Conservation (phyloP, 2,329 filamentous ascomycete species). For the Trichophyton mentagrophytes region DNA sequence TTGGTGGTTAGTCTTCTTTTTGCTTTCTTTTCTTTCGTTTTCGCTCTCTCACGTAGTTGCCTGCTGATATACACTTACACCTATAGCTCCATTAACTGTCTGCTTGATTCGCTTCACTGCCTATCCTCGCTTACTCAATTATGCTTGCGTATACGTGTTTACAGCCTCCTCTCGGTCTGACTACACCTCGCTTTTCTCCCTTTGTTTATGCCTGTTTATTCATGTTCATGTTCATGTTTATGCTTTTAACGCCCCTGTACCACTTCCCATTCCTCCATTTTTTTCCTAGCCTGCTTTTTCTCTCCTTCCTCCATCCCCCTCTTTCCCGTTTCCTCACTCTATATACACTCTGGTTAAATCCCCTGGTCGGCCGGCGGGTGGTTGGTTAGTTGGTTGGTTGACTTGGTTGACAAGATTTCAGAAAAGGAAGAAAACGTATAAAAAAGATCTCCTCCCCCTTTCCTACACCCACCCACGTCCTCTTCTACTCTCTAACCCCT, state of each 20-base stretch:
- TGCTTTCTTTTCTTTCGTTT: background rate
- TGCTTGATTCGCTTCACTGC: background rate
- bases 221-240: background rate
- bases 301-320: background rate
- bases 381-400: background rate
- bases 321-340: background rate
- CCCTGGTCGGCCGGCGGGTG: background rate
- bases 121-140: background rate
- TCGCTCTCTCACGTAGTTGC: background rate
- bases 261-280: background rate
- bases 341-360: slow-evolving; percentile 1
- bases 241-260: slow-evolving; percentile 3
- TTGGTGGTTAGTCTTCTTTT: background rate
- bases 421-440: background rate
- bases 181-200: background rate
- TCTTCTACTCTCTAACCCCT: background rate
- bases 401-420: background rate
- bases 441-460: background rate
- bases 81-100: background rate
- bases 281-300: background rate
- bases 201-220: background rate
- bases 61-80: background rate
- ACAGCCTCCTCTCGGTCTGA: background rate
- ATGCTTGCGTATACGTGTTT: background rate
- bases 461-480: background rate